A percentile compares a stretch with the other conserved stretches of the same genome.
Evolutionary conservation across 495 filamentous ascomycete genomes (phyloP).

Genomic region (Endocarpon pusillum): DNA sequence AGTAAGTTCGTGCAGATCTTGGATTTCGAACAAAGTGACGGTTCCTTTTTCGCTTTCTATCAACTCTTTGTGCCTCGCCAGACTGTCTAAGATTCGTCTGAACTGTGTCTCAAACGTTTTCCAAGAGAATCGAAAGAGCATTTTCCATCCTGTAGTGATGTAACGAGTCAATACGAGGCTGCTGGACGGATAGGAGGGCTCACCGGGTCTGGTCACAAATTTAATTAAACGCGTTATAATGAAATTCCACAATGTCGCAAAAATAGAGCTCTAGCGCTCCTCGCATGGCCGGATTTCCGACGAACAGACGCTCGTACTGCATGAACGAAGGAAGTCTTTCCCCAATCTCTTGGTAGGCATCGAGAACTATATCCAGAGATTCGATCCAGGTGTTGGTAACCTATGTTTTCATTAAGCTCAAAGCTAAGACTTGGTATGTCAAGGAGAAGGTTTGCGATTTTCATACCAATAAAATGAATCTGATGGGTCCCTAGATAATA

Average conservation of each 20-base stretch:
- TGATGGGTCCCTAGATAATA: slow-evolving; percentile 12
- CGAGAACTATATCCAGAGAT: slow-evolving; percentile 23
- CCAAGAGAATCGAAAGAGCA: slow-evolving; percentile 17
- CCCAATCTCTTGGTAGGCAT: slow-evolving; percentile 25
- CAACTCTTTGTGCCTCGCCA: slow-evolving; percentile 10
- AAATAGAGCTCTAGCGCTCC: slow-evolving; percentile 21
- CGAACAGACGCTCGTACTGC: slow-evolving; percentile 18
- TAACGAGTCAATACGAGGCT: too few relatives aligned
- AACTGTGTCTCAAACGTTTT: slow-evolving; percentile 19
- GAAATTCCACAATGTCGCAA: slow-evolving; percentile 28
- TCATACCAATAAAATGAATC: slow-evolving; percentile 16
- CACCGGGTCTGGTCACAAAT: too few relatives aligned
- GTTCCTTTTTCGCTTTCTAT: slow-evolving; percentile 9
- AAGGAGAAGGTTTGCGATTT: too few relatives aligned
- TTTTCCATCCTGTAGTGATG: neutral
- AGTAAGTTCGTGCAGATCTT: slow-evolving; percentile 4
- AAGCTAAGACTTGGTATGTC: neutral
- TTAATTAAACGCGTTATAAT: slow-evolving; percentile 15
- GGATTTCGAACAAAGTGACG: slow-evolving; percentile 4
- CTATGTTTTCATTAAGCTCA: slow-evolving; percentile 2
- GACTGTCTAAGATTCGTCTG: slow-evolving; percentile 5
- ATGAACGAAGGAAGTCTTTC: slow-evolving; percentile 19
- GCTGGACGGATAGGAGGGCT: too few relatives aligned
- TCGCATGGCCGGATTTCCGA: slow-evolving; percentile 11
- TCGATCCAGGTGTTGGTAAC: slow-evolving; percentile 14